phyloP scores from a whole-genome alignment of 805 yeast genomes.

The Brettanomyces naardenensis region DNA sequence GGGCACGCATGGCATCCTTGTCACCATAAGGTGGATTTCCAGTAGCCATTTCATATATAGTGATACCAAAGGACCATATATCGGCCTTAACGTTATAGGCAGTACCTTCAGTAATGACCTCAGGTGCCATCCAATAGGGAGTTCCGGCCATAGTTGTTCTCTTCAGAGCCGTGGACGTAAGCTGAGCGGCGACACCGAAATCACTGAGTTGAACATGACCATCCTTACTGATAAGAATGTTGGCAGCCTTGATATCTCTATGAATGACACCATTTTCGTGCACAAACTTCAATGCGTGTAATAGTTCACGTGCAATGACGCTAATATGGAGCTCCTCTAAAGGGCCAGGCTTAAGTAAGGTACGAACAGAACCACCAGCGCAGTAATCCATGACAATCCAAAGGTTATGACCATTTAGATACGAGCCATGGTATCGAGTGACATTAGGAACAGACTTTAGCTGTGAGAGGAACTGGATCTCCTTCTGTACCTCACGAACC shows the following conservation, averaged over 20 bases:
- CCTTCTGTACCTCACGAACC: constrained; percentile 89
- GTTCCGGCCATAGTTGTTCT: constrained; percentile 95
- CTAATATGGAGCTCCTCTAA: constrained; percentile 80
- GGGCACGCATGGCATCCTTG: constrained; percentile 88
- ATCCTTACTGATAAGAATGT: constrained; percentile 72
- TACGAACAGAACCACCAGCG: constrained; percentile 91
- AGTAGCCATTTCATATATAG: constrained; percentile 88
- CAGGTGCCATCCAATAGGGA: constrained; percentile 99
- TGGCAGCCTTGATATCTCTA: constrained; percentile 95
- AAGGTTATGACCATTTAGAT: constrained; percentile 77
- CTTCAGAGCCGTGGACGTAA: constrained; percentile 65
- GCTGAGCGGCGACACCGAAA: constrained; percentile 96
- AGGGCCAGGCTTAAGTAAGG: constrained; percentile 77
- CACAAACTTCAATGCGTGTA: constrained; percentile 70
- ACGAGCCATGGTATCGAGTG: constrained; percentile 86
- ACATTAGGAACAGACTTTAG: constrained; percentile 84
- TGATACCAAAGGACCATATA: constrained; percentile 95
- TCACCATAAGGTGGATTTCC: constrained; percentile 98
- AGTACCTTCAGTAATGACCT: constrained; percentile 87
- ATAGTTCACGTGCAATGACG: constrained; percentile 76
- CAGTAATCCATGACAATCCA: constrained; percentile 99
- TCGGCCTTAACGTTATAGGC: constrained; percentile 88
- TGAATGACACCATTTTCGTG: constrained; percentile 91
- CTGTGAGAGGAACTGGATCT: constrained; percentile 77
- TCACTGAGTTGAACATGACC: constrained; percentile 92